These are phyloP conservation scores for Circinella minor DNA, from an alignment of 371 early-diverging fungal species.

Conservation along the genomic window DNA sequence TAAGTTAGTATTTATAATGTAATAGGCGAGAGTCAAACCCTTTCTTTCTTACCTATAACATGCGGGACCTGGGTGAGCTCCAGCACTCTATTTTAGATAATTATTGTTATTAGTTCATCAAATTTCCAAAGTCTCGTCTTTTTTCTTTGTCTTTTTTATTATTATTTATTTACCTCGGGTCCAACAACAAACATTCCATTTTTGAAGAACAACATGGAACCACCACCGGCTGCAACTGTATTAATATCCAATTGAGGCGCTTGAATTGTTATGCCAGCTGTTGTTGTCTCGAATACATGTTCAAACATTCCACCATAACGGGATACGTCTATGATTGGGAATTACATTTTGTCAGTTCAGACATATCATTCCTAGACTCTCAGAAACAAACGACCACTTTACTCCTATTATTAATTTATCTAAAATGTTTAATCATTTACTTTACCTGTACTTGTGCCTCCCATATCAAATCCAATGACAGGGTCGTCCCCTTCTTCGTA, in stretches of 20 bases:
- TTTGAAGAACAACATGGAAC: constrained; percentile 90
- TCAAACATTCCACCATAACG: constrained; percentile 90
- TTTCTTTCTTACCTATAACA: constrained; percentile 60
- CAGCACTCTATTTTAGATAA: constrained; percentile 67
- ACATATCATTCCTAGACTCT: background rate
- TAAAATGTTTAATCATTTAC: background rate
- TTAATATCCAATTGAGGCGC: constrained; percentile 96
- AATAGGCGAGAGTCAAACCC: too few relatives aligned
- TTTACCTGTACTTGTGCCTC: constrained; percentile 85
- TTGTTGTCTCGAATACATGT: constrained; percentile 94
- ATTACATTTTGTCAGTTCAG: background rate
- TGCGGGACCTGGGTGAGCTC: constrained; percentile 95
- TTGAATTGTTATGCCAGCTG: constrained; percentile 93
- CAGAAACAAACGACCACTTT: too few relatives aligned
- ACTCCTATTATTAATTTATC: too few relatives aligned
- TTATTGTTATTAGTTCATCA: too few relatives aligned
- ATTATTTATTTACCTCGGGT: too few relatives aligned
- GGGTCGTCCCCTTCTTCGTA: constrained; percentile 64
- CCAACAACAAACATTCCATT: constrained; percentile 96
- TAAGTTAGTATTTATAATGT: too few relatives aligned
- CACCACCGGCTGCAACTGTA: constrained; percentile 97
- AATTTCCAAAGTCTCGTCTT: background rate
- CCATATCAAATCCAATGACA: constrained; percentile 97
- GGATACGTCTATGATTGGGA: constrained; percentile 73
- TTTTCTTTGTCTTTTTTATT: constrained; percentile 4